phyloP scores from a whole-genome alignment of 2,329 filamentous ascomycete genomes.

The Diaporthe sp. region DNA sequence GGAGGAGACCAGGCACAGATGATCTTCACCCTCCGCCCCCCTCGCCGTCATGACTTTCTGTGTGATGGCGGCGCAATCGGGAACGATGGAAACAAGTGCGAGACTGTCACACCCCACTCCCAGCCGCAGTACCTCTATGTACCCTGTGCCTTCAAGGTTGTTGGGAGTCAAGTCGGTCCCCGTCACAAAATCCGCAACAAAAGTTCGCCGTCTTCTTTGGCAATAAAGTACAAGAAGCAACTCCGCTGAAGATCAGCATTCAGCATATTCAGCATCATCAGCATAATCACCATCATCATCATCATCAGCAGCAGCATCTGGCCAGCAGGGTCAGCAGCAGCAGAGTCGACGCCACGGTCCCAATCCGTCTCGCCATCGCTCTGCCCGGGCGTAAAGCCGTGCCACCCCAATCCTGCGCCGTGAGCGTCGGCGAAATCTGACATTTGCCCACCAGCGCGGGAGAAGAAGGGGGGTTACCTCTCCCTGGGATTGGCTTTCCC shows the following conservation, averaged over 20 bases:
- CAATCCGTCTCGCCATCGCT: conserved; percentile 29
- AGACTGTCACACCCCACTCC: conserved; percentile 25
- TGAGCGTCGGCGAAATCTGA: conserved; percentile 25
- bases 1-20: neutral
- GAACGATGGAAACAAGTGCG: conserved; percentile 30
- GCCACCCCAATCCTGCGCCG: conserved; percentile 27
- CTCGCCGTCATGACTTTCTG: conserved; percentile 4
- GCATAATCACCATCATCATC: too few species aligned
- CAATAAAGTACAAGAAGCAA: conserved; percentile 7
- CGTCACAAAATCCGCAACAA: conserved; percentile 19
- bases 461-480: neutral
- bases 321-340: neutral
- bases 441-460: conserved; percentile 23
- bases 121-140: neutral
- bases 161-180: neutral
- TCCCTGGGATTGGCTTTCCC: neutral
- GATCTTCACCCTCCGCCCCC: conserved; percentile 7
- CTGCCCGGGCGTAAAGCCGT: conserved; percentile 32
- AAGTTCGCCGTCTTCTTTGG: neutral
- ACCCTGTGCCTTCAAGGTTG: neutral
- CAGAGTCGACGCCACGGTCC: conserved; percentile 18
- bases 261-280: neutral
- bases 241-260: neutral
- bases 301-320: neutral
- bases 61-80: conserved; percentile 34